Evolutionary conservation across 164 flowering plant species (phyloP), one percentile per base, ranked within the genome.

Genomic region (Malania oleifera): DNA sequence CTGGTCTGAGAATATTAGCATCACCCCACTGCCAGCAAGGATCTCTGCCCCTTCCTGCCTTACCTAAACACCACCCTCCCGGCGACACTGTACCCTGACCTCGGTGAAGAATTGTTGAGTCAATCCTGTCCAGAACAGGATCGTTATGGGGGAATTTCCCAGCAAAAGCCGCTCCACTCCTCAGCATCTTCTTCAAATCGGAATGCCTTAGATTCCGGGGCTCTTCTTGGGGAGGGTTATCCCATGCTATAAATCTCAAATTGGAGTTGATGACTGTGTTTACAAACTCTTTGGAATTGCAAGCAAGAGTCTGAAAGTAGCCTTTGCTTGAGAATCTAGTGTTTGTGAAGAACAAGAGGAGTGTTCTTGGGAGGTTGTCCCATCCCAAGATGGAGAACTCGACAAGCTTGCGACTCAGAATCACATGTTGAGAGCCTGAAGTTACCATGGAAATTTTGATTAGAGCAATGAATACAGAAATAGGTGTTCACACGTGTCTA

Each of bases 281-380:
- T 12, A 22, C 31, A 47, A 70, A 65, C 19, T 27, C 37, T 38
- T 31, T 38, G 24, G 70, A 60, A 58, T 70, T 65, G 73, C 73
- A 70, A 12, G 55, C 66, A 39, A 70, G 69, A 31, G 73, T 70
- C 45, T 65, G 73, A 57, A 70, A 65, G 66, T 70, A 70, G 50
- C 63, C 69, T 43, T 28, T 46, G 25, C 37, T 49, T 14, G 66
- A 61, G 54, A 57, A 65, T 56, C 13, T 56, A 19, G 27, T 51
- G 62, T 70, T 70, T 24, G 73, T 48, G 58, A 65, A 65, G 66
- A 54, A 70, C 58, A 70, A 18, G 19, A 70, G 69, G 31, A 70
- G 73, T 20, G 62, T 65, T 41, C 73, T 65, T 19, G 73, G 73
- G 43, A 70, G 55, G 49, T 65, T 65, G 54, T 70, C 73, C 69